These are phyloP conservation scores for Vanrija sp. DNA, from an alignment of 1,284 basidiomycete genomes.

Conservation along the genomic window DNA sequence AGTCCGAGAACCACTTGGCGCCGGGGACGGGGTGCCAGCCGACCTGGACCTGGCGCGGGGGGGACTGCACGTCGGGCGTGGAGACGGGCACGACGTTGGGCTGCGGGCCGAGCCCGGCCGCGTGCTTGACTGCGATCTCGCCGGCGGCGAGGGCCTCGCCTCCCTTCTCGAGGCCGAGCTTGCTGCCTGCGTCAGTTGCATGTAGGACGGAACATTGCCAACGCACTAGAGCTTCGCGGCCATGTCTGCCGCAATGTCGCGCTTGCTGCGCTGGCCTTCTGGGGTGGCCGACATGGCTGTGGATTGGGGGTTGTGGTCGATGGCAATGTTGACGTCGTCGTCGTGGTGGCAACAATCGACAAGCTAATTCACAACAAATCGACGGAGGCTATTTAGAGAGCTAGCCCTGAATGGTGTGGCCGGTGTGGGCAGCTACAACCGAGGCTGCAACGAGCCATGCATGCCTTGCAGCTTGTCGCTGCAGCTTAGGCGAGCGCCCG, in stretches of 20 bases:
- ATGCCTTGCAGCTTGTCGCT: too few relatives aligned
- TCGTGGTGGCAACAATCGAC: too few relatives aligned
- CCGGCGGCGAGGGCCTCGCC: neutral
- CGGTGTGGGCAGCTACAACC: too few relatives aligned
- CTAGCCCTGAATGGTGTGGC: too few relatives aligned
- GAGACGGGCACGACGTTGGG: constrained; percentile 13
- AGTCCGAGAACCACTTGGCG: constrained; percentile 16
- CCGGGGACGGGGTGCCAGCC: constrained; percentile 19
- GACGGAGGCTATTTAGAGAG: too few relatives aligned
- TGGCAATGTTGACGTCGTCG: too few relatives aligned
- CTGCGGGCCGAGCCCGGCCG: constrained; percentile 8
- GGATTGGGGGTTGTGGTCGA: too few relatives aligned
- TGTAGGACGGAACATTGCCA: neutral
- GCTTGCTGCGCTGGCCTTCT: constrained; percentile 1
- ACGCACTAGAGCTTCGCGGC: constrained; percentile 8
- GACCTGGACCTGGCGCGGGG: constrained; percentile 5
- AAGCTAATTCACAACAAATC: too few relatives aligned
- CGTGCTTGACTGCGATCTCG: constrained; percentile 7
- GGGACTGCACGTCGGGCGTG: neutral
- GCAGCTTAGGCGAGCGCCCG: too few relatives aligned
- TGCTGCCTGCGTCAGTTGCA: neutral
- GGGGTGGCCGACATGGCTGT: too few relatives aligned
- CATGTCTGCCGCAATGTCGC: constrained; percentile 17
- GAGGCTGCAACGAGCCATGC: too few relatives aligned
- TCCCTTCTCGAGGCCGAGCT: constrained; percentile 1